phyloP scores from a whole-genome alignment of 1,139 yeast species.

The Suhomyces bokatorum region DNA sequence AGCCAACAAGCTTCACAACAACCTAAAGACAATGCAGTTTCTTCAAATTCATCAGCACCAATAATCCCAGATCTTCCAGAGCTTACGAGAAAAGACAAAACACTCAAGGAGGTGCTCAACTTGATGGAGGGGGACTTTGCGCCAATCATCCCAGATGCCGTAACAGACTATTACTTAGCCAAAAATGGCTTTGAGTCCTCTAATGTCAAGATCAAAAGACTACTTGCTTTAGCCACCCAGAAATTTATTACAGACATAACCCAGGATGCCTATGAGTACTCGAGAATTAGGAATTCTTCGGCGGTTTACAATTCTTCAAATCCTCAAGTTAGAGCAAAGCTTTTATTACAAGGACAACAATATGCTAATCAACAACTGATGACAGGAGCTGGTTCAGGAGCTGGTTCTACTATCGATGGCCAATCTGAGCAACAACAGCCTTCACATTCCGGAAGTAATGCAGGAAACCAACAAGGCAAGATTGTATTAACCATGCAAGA shows the following conservation, averaged over 20 bases:
- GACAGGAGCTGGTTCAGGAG: conserved; percentile 39
- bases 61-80: conserved; percentile 60
- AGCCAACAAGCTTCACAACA: background rate
- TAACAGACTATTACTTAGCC: conserved; percentile 89
- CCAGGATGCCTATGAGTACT: conserved; percentile 93
- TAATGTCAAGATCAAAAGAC: conserved; percentile 76
- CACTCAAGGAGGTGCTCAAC: conserved; percentile 79
- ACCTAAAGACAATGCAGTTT: conserved; percentile 1
- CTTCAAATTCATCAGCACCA: conserved; percentile 13
- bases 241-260: conserved; percentile 94
- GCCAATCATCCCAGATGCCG: conserved; percentile 96
- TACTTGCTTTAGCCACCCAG: conserved; percentile 92
- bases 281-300: conserved; percentile 81
- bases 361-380: conserved; percentile 47
- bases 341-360: conserved; percentile 69
- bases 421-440: conserved; percentile 35
- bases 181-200: conserved; percentile 86
- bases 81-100: conserved; percentile 79
- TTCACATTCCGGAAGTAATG: conserved; percentile 38
- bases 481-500: conserved; percentile 87
- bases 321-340: conserved; percentile 84
- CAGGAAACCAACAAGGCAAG: conserved; percentile 70
- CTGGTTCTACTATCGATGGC: conserved; percentile 42
- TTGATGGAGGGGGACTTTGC: conserved; percentile 88
- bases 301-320: conserved; percentile 82